Conservation (phyloP, 225 moss, liverwort and hornwort genomes). For the Anthoceros angustus region DNA sequence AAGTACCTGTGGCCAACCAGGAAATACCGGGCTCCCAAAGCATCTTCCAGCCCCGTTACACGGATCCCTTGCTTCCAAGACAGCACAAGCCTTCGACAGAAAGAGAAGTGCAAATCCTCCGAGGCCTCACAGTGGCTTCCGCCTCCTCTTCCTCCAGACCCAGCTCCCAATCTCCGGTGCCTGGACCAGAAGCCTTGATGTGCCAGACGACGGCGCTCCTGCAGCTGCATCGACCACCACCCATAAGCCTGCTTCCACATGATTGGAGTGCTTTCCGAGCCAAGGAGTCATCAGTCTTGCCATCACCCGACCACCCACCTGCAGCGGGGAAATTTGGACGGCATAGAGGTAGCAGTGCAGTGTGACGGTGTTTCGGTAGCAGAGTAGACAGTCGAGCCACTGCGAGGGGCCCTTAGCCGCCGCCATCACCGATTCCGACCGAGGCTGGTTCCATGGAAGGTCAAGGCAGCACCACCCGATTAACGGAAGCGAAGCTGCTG, state of each 20-base stretch:
- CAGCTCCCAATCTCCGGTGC: not conserved
- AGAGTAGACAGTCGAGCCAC: not conserved
- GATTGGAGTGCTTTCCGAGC: too few species aligned
- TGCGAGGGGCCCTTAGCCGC: not conserved
- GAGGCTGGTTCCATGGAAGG: too few species aligned
- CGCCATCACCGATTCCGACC: not conserved
- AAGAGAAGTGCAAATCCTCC: not conserved
- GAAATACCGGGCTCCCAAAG: too few species aligned
- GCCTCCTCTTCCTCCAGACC: not conserved
- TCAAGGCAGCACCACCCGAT: too few species aligned
- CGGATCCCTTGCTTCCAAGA: too few species aligned
- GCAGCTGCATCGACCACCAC: not conserved
- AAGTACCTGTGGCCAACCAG: too few species aligned
- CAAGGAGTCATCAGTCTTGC: not conserved
- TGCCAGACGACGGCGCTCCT: not conserved
- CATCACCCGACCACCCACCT: not conserved
- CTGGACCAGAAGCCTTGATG: constrained; percentile 3
- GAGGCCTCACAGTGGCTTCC: not conserved
- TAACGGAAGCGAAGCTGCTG: too few species aligned
- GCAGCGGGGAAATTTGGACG: not conserved
- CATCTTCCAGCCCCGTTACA: too few species aligned
- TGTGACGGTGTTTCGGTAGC: not conserved
- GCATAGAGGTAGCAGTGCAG: not conserved
- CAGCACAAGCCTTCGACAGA: too few species aligned
- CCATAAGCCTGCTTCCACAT: too few species aligned